These are phyloP conservation scores for Strigomonas oncopelti DNA, from an alignment of 208 protist genomes.

Conservation along the genomic window DNA sequence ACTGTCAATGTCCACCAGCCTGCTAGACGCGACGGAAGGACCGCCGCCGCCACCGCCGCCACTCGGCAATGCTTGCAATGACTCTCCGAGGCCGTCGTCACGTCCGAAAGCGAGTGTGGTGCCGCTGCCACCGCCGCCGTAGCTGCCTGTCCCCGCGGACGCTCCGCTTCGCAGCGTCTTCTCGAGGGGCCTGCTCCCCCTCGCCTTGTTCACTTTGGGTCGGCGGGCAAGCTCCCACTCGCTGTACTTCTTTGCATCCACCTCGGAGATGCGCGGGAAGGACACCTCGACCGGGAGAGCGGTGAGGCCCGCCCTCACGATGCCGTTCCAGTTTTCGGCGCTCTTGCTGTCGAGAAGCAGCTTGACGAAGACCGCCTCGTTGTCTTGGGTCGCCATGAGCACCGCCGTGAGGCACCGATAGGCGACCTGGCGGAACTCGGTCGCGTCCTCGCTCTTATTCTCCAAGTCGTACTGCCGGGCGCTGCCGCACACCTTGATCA, in stretches of 20 bases:
- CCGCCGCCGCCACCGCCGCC: background rate
- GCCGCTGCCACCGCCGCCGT: background rate
- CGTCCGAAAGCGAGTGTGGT: background rate
- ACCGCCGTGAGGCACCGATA: conserved; percentile 67
- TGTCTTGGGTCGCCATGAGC: conserved; percentile 67
- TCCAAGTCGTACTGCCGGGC: conserved; percentile 11
- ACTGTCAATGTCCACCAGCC: conserved; percentile 17
- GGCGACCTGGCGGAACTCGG: conserved; percentile 58
- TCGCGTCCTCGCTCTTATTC: conserved; percentile 12
- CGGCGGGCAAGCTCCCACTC: conserved; percentile 10
- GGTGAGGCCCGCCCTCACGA: background rate
- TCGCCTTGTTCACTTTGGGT: background rate
- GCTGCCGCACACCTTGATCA: conserved; percentile 62
- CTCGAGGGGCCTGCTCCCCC: background rate
- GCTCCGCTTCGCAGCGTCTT: background rate
- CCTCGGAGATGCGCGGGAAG: background rate
- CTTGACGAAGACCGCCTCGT: conserved; percentile 71
- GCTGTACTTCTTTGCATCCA: background rate
- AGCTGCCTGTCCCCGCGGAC: background rate
- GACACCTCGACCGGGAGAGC: conserved; percentile 3
- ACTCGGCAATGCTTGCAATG: background rate
- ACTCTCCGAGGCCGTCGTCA: background rate
- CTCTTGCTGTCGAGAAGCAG: conserved; percentile 65
- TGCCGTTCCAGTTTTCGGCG: conserved; percentile 16
- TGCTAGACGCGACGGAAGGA: background rate